Base-by-base conservation (phyloP, 495 filamentous ascomycete species). In the Podospora pseudocomata region DNA sequence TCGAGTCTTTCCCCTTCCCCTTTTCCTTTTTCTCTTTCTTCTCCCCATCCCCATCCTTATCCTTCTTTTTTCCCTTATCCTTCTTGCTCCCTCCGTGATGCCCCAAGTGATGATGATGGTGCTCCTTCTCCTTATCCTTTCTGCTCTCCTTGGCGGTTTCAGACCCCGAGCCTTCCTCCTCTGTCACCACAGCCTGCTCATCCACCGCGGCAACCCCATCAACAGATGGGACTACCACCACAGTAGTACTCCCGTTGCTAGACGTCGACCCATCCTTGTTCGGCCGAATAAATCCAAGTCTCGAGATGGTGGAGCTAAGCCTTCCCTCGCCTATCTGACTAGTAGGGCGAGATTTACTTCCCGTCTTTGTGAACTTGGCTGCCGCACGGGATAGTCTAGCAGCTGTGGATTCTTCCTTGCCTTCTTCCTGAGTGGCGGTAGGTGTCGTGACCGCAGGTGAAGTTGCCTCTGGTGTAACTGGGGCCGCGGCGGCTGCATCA, bases 321-420 rank as follows among this genome's bases (percentile, higher is more conserved):
- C 90, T 78, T 54, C 83, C 87, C 61, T 93, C 90, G 26, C 89
- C 89, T 6, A 82, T 80, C 68, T 91, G 87, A 70, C 89, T 91
- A 23, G 80, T 84, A 3, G 91, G 86, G 66, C 90, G 86, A 70
- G 90, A 92, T 70, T 85, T 89, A 62, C 79, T 85, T 7, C 80
- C 81, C 56, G 83, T 79, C 68, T 82, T 85, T 11, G 39, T 13
- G 44, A 85, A 81, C 59, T 84, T 86, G 16, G 88, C 88, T 9
- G 85, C 84, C 7, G 88, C 85, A 6, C 89, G 83, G 34, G 88
- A 89, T 30, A 86, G 71, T 69, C 86, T 76, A 68, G 83, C 74
- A 5, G 78, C 75, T 11, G 81, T 83, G 27, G 73, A 79, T 60
- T 85, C 84, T 58, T 91, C 89, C 13, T 78, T 77, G 0, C 83